Evolutionary conservation across 164 flowering plant genomes (phyloP), one percentile per base, ranked within the genome.

Genomic region (Umbellularia californica): DNA sequence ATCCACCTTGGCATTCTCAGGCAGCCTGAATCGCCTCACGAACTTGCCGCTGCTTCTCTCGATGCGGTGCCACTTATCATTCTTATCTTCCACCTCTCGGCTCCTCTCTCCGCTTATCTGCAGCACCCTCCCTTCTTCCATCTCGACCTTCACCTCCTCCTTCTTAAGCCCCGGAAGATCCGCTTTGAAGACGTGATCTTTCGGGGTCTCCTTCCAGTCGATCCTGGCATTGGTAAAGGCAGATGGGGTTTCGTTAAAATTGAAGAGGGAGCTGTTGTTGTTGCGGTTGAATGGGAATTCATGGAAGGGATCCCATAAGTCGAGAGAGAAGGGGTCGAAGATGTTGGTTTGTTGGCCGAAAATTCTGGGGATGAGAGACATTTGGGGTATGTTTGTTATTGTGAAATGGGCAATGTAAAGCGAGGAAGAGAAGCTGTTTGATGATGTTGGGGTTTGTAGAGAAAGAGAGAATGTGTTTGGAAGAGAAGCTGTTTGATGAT

Each of bases 161-260:
- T 58, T 14, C n/a, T 20, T 58, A 58, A 20, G 62, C n/a, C 86
- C 87, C 6, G 87, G 87, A 0, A 84, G 69, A 23, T 84, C 84
- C 2, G 81, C 85, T 47, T 78, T 84, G 62, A 58, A 58, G 62
- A 58, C n/a, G n/a, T 58, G 62, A 13, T n/a, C n/a, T 15, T 58
- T n/a, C 3, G 62, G 62, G 62, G 62, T 58, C 62, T 58, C 62
- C 7, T 58, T 58, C 62, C 62, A 58, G n/a, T 58, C 62, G 17
- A 58, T 58, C 62, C 20, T 15, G 62, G 80, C 50, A 64, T 68
- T 70, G 2, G 75, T 80, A 3, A 82, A 58, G 11, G 75, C 72
- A 10, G 84, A 24, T 0, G 74, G 65, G 14, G 24, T 28, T 78
- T 83, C 58, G 71, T 69, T 14, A 60, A 65, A 7, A 11, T 72